phyloP scores from a whole-genome alignment of 257 asterid species.

The Solanum microdontum region DNA sequence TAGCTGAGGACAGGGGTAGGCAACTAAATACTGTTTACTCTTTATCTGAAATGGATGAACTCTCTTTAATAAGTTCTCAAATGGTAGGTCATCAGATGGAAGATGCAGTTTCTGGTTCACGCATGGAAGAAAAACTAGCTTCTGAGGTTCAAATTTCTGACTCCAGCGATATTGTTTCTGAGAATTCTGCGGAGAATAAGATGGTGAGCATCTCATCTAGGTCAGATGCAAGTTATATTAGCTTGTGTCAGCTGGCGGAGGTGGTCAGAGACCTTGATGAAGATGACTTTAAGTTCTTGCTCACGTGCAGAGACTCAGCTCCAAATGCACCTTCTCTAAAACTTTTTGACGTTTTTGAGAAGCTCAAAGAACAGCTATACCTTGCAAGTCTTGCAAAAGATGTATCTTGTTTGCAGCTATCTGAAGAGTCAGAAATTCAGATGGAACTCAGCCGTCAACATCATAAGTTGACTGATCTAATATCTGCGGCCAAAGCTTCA shows the following conservation, averaged over 20 bases:
- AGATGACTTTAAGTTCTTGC: conserved; percentile 52
- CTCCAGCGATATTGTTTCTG: conserved; percentile 13
- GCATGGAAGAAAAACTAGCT: conserved; percentile 20
- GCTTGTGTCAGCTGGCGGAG: conserved; percentile 70
- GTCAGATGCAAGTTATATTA: conserved; percentile 45
- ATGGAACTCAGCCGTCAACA: conserved; percentile 16
- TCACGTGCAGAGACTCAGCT: conserved; percentile 34
- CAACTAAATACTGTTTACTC: conserved; percentile 13
- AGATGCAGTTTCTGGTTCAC: conserved; percentile 13
- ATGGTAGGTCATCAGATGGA: conserved; percentile 22
- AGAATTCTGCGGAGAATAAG: conserved; percentile 23
- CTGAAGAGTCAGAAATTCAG: conserved; percentile 31
- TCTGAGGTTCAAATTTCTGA: conserved; percentile 16
- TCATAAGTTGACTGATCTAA: conserved; percentile 37
- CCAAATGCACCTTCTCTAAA: conserved; percentile 12
- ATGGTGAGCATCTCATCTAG: conserved; percentile 44
- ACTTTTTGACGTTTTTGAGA: conserved; percentile 37
- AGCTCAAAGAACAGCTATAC: conserved; percentile 70
- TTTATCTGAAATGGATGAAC: conserved; percentile 20
- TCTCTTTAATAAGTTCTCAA: conserved; percentile 14
- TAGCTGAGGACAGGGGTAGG: conserved; percentile 15
- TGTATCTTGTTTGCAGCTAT: conserved; percentile 44
- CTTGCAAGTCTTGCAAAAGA: conserved; percentile 58
- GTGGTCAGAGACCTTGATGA: conserved; percentile 49
- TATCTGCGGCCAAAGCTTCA: conserved; percentile 32